Evolutionary conservation across 352 stramenopile genomes (phyloP).

Genomic region (Phytopythium vexans): DNA sequence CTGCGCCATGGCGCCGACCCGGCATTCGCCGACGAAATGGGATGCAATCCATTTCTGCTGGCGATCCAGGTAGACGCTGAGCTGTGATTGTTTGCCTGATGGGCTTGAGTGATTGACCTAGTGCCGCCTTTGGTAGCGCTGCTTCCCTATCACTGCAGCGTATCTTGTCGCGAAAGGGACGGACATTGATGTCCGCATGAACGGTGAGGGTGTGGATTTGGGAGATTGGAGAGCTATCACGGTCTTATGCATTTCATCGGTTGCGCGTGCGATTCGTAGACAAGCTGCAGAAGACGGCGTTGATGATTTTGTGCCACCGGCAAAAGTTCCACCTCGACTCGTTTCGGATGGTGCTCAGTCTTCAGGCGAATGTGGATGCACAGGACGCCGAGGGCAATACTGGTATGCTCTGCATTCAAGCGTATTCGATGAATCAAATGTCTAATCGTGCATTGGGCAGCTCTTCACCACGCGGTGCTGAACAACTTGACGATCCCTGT

Average conservation of each 20-base stretch:
- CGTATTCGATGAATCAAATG: background rate
- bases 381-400: slow-evolving; percentile 69
- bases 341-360: slow-evolving; percentile 78
- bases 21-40: slow-evolving; percentile 40
- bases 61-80: slow-evolving; percentile 37
- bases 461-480: slow-evolving; percentile 57
- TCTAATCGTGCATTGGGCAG: slow-evolving; percentile 14
- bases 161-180: slow-evolving; percentile 79
- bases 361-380: slow-evolving; percentile 46
- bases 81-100: background rate
- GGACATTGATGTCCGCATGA: slow-evolving; percentile 50
- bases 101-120: background rate
- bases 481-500: slow-evolving; percentile 64
- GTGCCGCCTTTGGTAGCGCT: slow-evolving; percentile 20
- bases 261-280: slow-evolving; percentile 12
- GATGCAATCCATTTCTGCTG: slow-evolving; percentile 63
- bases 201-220: slow-evolving; percentile 19
- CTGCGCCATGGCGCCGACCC: slow-evolving; percentile 57
- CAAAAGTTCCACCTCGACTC: slow-evolving; percentile 80
- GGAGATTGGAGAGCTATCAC: no score
- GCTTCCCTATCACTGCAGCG: slow-evolving; percentile 72
- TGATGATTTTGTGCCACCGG: slow-evolving; percentile 69
- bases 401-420: slow-evolving; percentile 18
- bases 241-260: background rate
- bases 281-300: slow-evolving; percentile 37